Conservation (phyloP, 352 stramenopile species). For the Phytophthora multivora region DNA sequence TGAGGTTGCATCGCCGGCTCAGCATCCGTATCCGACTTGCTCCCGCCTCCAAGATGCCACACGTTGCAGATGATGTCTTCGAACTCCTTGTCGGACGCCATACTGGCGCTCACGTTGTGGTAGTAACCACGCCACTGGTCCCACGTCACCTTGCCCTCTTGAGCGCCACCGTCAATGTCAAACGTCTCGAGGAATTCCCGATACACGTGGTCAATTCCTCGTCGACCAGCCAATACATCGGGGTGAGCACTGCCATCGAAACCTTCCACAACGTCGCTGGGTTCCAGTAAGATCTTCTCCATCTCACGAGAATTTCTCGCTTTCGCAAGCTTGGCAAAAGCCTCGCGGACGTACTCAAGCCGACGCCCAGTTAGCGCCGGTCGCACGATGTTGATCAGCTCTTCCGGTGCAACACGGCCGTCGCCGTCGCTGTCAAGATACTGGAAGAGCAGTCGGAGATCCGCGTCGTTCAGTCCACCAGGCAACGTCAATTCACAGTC, state of each 20-base stretch:
- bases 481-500: slow-evolving; percentile 55
- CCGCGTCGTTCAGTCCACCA: slow-evolving; percentile 46
- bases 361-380: slow-evolving; percentile 75
- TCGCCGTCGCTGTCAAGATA: slow-evolving; percentile 85
- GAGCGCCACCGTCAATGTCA: slow-evolving; percentile 62
- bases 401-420: slow-evolving; percentile 79
- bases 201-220: slow-evolving; percentile 69
- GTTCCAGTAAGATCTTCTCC: slow-evolving; percentile 72
- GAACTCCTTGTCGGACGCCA: slow-evolving; percentile 92
- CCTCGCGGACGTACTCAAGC: slow-evolving; percentile 71
- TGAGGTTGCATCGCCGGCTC: slow-evolving; percentile 3
- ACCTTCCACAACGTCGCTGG: slow-evolving; percentile 74
- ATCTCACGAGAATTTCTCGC: slow-evolving; percentile 24
- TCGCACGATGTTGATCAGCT: slow-evolving; percentile 86
- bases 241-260: slow-evolving; percentile 89
- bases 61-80: slow-evolving; percentile 92
- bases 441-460: slow-evolving; percentile 76
- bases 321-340: slow-evolving; percentile 87
- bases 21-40: slow-evolving; percentile 3
- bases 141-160: slow-evolving; percentile 76
- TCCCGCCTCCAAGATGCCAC: slow-evolving; percentile 48
- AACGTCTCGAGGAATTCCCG: slow-evolving; percentile 89
- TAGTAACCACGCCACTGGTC: slow-evolving; percentile 88
- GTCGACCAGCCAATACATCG: slow-evolving; percentile 75
- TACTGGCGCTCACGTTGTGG: slow-evolving; percentile 86